Percentiles rank a stretch among this genome's conserved stretches.
Evolutionary conservation across 305 asterid genomes (phyloP).

Genomic region (Solanum chacoense): DNA sequence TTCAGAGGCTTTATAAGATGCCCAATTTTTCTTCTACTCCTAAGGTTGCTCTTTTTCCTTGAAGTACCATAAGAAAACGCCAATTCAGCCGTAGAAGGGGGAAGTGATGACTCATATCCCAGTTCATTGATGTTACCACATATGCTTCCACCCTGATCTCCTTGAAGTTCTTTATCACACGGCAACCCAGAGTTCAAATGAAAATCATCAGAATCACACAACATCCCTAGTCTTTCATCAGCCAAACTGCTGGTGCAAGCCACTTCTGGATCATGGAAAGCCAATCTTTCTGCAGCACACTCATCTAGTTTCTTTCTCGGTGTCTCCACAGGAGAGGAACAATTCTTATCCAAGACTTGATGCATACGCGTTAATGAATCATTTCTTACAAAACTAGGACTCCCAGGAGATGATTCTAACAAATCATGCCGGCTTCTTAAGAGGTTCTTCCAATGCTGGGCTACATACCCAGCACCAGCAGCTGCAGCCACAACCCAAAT

Average conservation of each 20-base stretch:
- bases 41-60: slow-evolving; percentile 36
- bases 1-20: slow-evolving; percentile 38
- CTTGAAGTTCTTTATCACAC: slow-evolving; percentile 16
- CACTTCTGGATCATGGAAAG: slow-evolving; percentile 7
- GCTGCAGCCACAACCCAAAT: slow-evolving; percentile 63
- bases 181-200: slow-evolving; percentile 2
- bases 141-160: slow-evolving; percentile 14
- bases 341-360: slow-evolving; percentile 17
- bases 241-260: slow-evolving; percentile 21
- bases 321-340: slow-evolving; percentile 10
- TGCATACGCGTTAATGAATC: slow-evolving; percentile 11
- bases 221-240: slow-evolving; percentile 8
- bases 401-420: slow-evolving; percentile 20
- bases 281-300: slow-evolving; percentile 3
- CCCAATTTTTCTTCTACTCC: slow-evolving; percentile 31
- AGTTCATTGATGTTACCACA: slow-evolving; percentile 17
- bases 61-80: slow-evolving; percentile 37
- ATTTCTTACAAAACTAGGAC: slow-evolving; percentile 6
- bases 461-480: slow-evolving; percentile 66
- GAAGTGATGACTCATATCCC: slow-evolving; percentile 14
- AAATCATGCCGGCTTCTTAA: slow-evolving; percentile 17
- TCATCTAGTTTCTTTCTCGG: slow-evolving; percentile 14
- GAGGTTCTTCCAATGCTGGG: slow-evolving; percentile 50
- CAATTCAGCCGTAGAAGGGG: slow-evolving; percentile 28
- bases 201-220: neutral